These are phyloP conservation scores for Sphaceloma murrayae DNA, from an alignment of 2,329 filamentous ascomycete species.

Conservation along the genomic window DNA sequence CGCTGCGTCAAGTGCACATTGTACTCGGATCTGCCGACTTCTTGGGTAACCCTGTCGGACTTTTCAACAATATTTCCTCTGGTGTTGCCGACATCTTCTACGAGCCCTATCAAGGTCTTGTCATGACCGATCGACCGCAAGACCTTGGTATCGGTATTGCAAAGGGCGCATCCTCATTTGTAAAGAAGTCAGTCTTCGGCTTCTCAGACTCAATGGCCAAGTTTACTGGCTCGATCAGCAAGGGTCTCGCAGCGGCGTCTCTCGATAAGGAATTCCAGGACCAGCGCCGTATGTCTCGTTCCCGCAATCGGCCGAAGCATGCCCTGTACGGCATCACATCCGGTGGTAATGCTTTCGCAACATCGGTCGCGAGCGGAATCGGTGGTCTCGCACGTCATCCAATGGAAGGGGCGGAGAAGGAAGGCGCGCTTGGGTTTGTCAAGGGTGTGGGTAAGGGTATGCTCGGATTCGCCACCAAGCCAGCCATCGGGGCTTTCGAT, in stretches of 20 bases:
- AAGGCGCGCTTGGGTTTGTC: conserved; percentile 87
- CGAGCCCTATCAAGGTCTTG: conserved; percentile 94
- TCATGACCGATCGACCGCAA: conserved; percentile 90
- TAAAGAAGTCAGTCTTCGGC: conserved; percentile 97
- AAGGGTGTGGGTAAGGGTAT: conserved; percentile 96
- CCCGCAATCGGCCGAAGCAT: conserved; percentile 91
- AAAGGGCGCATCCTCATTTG: conserved; percentile 90
- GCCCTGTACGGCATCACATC: conserved; percentile 92
- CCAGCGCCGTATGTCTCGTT: conserved; percentile 82
- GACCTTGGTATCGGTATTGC: conserved; percentile 92
- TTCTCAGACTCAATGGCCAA: conserved; percentile 97
- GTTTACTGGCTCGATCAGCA: conserved; percentile 92
- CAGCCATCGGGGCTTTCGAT: conserved; percentile 91
- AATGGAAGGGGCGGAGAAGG: conserved; percentile 88
- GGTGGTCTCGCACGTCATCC: conserved; percentile 89
- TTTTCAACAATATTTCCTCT: conserved; percentile 97
- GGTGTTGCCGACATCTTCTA: conserved; percentile 98
- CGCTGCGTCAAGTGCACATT: conserved; percentile 90
- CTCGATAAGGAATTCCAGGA: conserved; percentile 99
- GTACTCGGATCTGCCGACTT: conserved; percentile 96
- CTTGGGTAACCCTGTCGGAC: conserved; percentile 88
- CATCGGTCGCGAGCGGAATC: conserved; percentile 84
- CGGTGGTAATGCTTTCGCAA: conserved; percentile 89
- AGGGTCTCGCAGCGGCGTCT: conserved; percentile 88
- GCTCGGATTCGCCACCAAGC: conserved; percentile 89